phyloP scores from a whole-genome alignment of 2,329 filamentous ascomycete genomes.

The Stagonosporopsis cucurbitacearum region DNA sequence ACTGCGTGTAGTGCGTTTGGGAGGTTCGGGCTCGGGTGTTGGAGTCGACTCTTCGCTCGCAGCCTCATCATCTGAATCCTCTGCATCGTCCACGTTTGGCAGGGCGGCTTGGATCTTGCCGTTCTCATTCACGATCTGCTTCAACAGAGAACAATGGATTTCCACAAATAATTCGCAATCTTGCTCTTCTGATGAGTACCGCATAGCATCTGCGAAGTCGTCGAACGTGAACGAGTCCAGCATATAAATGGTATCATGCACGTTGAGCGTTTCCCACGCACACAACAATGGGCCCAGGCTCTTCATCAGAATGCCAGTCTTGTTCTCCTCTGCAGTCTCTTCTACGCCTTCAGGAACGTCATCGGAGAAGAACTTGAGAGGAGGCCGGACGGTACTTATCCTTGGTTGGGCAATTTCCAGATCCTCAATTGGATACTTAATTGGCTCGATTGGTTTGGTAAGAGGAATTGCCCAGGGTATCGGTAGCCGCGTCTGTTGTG shows the following conservation, averaged over 20 bases:
- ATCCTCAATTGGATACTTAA: slow-evolving; percentile 97
- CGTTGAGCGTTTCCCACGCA: slow-evolving; percentile 95
- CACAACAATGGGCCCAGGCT: slow-evolving; percentile 87
- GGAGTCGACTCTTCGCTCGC: slow-evolving; percentile 60
- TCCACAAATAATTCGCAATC: slow-evolving; percentile 88
- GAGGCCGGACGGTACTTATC: slow-evolving; percentile 71
- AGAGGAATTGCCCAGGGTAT: slow-evolving; percentile 55
- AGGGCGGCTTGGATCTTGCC: slow-evolving; percentile 81
- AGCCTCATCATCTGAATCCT: slow-evolving; percentile 56
- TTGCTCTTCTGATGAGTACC: slow-evolving; percentile 73
- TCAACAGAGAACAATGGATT: slow-evolving; percentile 88
- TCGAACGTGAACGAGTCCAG: slow-evolving; percentile 98
- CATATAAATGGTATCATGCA: slow-evolving; percentile 94
- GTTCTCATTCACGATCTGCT: slow-evolving; percentile 79
- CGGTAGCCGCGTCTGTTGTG: slow-evolving; percentile 53
- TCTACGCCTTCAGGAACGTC: slow-evolving; percentile 57
- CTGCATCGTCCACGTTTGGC: slow-evolving; percentile 67
- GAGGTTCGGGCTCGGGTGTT: slow-evolving; percentile 69
- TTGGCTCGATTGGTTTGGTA: slow-evolving; percentile 56
- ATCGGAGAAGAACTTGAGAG: slow-evolving; percentile 76
- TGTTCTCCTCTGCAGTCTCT: slow-evolving; percentile 43
- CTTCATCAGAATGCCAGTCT: slow-evolving; percentile 73
- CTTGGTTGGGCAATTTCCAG: slow-evolving; percentile 75
- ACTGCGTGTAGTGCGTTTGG: slow-evolving; percentile 81
- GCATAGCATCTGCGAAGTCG: slow-evolving; percentile 89